Base-by-base conservation (phyloP, 345 rosid species). In the Salix udensis region DNA sequence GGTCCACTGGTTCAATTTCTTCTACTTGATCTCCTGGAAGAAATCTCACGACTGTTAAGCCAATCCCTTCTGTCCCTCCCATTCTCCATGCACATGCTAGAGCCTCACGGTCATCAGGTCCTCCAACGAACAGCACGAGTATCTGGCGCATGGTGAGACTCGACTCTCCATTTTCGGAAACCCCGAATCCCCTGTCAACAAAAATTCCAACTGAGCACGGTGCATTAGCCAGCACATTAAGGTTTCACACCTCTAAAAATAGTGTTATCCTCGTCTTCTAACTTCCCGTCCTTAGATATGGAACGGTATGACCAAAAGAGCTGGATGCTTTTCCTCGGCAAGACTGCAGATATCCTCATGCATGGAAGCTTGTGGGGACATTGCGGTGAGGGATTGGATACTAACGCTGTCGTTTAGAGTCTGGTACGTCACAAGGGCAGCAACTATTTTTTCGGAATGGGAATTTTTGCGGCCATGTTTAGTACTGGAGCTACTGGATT, bases 61-160 rank as follows among this genome's bases (percentile, higher is more conserved):
- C 68, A 16, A 87, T 77, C 4, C 76, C 78, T 1, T 73, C 81
- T 18, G 77, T 72, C 10, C 77, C 77, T 1, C 80, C 83, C 89
- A 92, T 86, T 78, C 92, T 85, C 87, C 91, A 81, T 1, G 91
- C 91, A 39, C 84, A 92, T 0, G 91, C 75, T 66, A 91, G 77
- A 16, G 96, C 98, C 73, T 94, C 97, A 34, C 95, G 79, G 30
- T 92, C 96, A 28, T 90, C 94, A 0, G 74, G 84, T 6, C 95
- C 97, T 0, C 96, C 93, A 2, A 84, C 0, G 76, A 86, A 93
- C 34, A 89, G 16, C 91, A 88, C 77, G n/a, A 81, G 84, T 0
- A 89, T 73, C 37, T 73, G 74, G 15, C 72, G 72, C 36, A 53
- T 44, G 0, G 70, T 70, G 61, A 53, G 48, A 67, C 78, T 80